A percentile compares a stretch with the other conserved stretches of the same genome.
Conservation (phyloP, 345 rosid genomes). For the Salix dunnii region DNA sequence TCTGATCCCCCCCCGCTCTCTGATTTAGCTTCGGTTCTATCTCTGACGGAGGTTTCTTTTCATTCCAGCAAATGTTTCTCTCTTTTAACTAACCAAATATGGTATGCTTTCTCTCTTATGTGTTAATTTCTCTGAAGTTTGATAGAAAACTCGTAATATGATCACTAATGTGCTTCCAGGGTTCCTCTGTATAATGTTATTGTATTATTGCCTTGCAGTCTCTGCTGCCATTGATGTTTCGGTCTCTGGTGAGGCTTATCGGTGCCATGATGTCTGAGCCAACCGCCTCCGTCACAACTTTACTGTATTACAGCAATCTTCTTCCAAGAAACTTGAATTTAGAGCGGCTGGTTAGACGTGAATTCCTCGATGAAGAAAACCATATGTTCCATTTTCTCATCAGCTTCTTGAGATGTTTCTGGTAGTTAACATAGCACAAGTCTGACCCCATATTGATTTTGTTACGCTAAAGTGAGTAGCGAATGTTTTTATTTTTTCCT, state of each 20-base stretch:
- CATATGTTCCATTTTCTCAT: constrained; percentile 22
- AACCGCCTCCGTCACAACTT: constrained; percentile 19
- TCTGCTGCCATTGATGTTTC: constrained; percentile 17
- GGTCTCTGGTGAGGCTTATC: constrained; percentile 6
- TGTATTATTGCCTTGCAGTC: not conserved
- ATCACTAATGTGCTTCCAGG: not conserved
- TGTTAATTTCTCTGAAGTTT: no score
- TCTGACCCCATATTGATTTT: not conserved
- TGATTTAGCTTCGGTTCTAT: not conserved
- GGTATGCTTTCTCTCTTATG: constrained; percentile 9
- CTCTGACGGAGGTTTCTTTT: not conserved
- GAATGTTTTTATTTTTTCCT: not conserved
- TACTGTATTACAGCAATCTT: constrained; percentile 23
- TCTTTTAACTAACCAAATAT: not conserved
- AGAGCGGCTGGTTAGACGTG: constrained; percentile 23
- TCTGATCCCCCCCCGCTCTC: not conserved
- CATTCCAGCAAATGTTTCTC: not conserved
- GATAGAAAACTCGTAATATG: not conserved
- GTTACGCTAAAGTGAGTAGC: not conserved
- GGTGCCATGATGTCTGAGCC: constrained; percentile 18
- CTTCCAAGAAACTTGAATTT: constrained; percentile 30
- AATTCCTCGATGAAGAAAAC: constrained; percentile 21
- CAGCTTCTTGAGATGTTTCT: constrained; percentile 22
- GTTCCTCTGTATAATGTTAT: not conserved
- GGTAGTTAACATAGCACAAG: constrained; percentile 4